A percentile compares a stretch with the other conserved stretches of the same genome.
Conservation (phyloP, 169 alveolate species). For the Eimeria mitis region DNA sequence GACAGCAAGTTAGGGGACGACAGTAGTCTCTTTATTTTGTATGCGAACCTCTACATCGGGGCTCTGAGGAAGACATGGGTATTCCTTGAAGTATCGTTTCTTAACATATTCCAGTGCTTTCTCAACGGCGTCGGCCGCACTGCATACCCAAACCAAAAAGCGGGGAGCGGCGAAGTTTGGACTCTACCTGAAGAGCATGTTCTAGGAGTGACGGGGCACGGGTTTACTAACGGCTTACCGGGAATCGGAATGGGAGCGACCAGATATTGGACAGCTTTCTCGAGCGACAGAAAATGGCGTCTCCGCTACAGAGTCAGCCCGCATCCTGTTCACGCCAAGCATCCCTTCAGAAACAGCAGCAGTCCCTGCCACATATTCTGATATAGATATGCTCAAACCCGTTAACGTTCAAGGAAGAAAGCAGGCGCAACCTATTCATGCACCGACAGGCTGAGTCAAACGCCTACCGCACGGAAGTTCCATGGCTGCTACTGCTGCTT, state of each 20-base stretch:
- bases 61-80: conserved; percentile 30
- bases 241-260: not conserved
- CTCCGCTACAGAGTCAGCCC: conserved; percentile 13
- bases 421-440: not conserved
- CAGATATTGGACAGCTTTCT: not conserved
- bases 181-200: not conserved
- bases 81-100: conserved; percentile 49
- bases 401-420: not conserved
- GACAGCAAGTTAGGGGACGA: not conserved
- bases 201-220: not conserved
- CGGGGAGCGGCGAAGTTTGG: not conserved
- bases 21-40: not conserved
- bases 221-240: conserved; percentile 16
- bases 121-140: conserved; percentile 30
- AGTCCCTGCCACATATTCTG: not conserved
- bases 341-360: not conserved
- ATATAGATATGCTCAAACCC: not conserved
- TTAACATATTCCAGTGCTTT: conserved; percentile 36
- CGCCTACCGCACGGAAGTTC: conserved; percentile 51
- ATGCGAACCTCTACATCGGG: conserved; percentile 43
- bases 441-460: not conserved
- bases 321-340: conserved; percentile 21
- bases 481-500: conserved; percentile 47
- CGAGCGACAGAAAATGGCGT: not conserved
- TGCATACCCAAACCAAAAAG: not conserved